A percentile compares a stretch with the other conserved stretches of the same genome.
phyloP scores from a whole-genome alignment of 2,329 filamentous ascomycete genomes.

The Alternaria sp. region DNA sequence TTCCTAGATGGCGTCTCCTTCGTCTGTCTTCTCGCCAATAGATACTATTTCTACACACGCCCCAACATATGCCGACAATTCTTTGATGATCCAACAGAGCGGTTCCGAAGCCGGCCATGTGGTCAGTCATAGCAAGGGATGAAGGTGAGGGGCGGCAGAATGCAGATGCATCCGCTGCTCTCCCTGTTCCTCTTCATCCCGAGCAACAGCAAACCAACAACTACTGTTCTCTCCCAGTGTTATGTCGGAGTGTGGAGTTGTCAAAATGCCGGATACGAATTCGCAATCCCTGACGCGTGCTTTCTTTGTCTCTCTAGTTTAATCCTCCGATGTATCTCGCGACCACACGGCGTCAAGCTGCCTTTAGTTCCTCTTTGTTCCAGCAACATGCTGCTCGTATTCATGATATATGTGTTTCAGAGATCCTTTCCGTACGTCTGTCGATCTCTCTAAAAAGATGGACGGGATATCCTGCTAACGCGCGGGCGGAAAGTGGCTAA shows the following conservation, averaged over 20 bases:
- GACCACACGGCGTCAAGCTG: constrained; percentile 15
- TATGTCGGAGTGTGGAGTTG: constrained; percentile 13
- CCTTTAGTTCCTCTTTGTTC: constrained; percentile 26
- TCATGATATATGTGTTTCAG: constrained; percentile 20
- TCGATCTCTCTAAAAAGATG: neutral
- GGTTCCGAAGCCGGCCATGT: constrained; percentile 10
- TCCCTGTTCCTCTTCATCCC: neutral
- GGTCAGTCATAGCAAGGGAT: constrained; percentile 15
- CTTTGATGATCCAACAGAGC: neutral
- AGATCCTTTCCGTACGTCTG: constrained; percentile 1
- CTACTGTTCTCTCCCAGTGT: constrained; percentile 14
- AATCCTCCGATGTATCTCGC: constrained; percentile 20
- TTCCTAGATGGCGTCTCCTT: constrained; percentile 13
- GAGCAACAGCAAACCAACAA: constrained; percentile 18
- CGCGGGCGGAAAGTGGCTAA: neutral
- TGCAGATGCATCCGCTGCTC: constrained; percentile 21
- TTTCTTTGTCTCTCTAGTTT: constrained; percentile 34
- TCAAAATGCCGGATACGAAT: constrained; percentile 25
- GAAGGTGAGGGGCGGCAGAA: constrained; percentile 25
- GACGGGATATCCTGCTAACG: constrained; percentile 9
- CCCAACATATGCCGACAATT: neutral
- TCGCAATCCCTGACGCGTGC: constrained; percentile 33
- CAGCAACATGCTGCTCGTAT: constrained; percentile 5
- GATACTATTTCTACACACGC: constrained; percentile 4
- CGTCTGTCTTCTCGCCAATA: constrained; percentile 11